A percentile compares a stretch with the other conserved stretches of the same genome.
Conservation (phyloP, 305 asterid species). For the Rubia occidens region DNA sequence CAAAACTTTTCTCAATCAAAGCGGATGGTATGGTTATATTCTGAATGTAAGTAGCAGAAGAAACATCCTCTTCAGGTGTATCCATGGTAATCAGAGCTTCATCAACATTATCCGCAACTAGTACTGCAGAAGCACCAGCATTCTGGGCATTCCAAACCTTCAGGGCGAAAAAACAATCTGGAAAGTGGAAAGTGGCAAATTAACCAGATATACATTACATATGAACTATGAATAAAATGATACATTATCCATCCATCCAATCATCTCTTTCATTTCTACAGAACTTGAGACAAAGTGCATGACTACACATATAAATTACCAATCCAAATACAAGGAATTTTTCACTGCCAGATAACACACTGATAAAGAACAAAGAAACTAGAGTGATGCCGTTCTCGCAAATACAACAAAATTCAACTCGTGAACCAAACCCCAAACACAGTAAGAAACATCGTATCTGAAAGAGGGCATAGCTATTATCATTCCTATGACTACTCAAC, state of each 20-base stretch:
- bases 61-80: slow-evolving; percentile 62
- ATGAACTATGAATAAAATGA: background rate
- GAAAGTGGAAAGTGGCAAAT: slow-evolving; percentile 18
- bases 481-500: background rate
- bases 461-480: too few species aligned
- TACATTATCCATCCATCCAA: background rate
- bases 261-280: background rate
- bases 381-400: background rate
- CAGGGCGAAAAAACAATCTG: slow-evolving; percentile 92
- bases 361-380: background rate
- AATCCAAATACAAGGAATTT: background rate
- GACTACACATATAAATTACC: background rate
- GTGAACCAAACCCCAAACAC: background rate
- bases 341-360: background rate
- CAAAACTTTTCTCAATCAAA: slow-evolving; percentile 49
- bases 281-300: background rate
- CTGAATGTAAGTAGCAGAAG: slow-evolving; percentile 53
- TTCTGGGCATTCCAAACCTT: slow-evolving; percentile 98
- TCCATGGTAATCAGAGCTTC: slow-evolving; percentile 94
- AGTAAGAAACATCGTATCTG: background rate
- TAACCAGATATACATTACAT: slow-evolving; percentile 8
- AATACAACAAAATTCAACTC: background rate
- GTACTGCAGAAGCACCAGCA: slow-evolving; percentile 96
- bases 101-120: slow-evolving; percentile 66
- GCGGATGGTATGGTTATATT: slow-evolving; percentile 96